phyloP scores from a whole-genome alignment of 371 early-diverging fungal species.

The Phascolomyces articulosus region DNA sequence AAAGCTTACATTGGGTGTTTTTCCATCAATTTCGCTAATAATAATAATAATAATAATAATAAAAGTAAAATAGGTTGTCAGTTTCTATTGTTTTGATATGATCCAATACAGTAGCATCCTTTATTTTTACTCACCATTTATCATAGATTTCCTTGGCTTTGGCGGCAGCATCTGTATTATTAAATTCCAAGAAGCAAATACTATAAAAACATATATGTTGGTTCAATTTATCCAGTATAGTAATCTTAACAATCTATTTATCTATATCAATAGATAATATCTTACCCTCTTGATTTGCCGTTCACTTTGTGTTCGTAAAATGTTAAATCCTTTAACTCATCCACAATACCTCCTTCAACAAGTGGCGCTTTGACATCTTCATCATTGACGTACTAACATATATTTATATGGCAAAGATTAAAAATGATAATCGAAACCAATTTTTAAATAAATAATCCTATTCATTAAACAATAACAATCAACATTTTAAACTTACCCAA shows the following conservation, averaged over 20 bases:
- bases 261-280: too few species aligned
- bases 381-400: constrained; percentile 57
- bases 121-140: constrained; percentile 31
- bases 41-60: too few species aligned
- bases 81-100: neutral
- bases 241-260: too few species aligned
- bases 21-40: constrained; percentile 41
- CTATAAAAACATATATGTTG: constrained; percentile 27
- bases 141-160: constrained; percentile 47
- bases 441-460: too few species aligned
- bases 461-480: too few species aligned
- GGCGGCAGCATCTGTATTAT: constrained; percentile 36
- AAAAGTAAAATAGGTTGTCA: neutral
- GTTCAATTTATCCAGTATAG: too few species aligned
- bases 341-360: constrained; percentile 38
- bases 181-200: constrained; percentile 56
- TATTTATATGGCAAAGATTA: neutral
- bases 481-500: constrained; percentile 46
- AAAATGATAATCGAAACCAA: too few species aligned
- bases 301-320: constrained; percentile 69
- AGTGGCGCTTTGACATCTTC: constrained; percentile 46
- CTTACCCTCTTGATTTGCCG: constrained; percentile 67
- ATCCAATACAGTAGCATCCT: too few species aligned
- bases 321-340: constrained; percentile 47
- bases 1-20: constrained; percentile 34